Base-by-base conservation (phyloP, 306 rosid species). In the Senna tora region DNA sequence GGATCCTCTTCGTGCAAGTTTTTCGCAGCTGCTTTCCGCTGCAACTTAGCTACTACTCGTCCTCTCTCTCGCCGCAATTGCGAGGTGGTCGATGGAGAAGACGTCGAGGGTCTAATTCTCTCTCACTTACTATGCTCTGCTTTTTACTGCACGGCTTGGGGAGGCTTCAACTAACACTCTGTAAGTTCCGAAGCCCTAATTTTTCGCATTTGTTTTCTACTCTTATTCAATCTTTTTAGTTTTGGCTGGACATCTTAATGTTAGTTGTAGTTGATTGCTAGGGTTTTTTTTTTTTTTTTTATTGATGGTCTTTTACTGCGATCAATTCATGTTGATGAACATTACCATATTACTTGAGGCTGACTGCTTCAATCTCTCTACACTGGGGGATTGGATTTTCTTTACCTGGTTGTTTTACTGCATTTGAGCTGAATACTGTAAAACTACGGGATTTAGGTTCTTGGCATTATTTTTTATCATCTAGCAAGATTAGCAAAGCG, bases 161-260 rank as follows among this genome's bases (percentile, higher is more conserved):
- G 11, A 72, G 21, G 72, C 69, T 72, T 49, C 9, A 67, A 51
- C 65, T 22, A 59, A 28, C 54, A 21, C 39, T 54, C 5, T 58
- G 79, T 81, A 73, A 57, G 82, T 43, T 36, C 57, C 73, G 34
- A 52, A 77, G 74, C 82, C 81, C 85, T 81, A 77, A 81, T 81
- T 45, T 20, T 9, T 70, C 39, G 12, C 32, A 4, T 61, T 25
- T 9, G 42, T 65, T 34, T 59, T 2, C 38, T 3, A 9, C 16
- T 22, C 17, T 33, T 67, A 12, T 28, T 75, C 34, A 53, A 43
- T 62, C 16, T 6, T 20, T 16, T 47, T 22, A 9, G 2, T 17
- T 4, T 4, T 6, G 41, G 5, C 12, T 4, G 45, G 15, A 16
- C 46, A 11, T 21, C 69, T 64, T 51, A 46, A 38, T 41, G 15